Percentiles rank a stretch among this genome's conserved stretches.
Conservation (phyloP, 805 yeast species). For the Yueomyces sinensis region DNA sequence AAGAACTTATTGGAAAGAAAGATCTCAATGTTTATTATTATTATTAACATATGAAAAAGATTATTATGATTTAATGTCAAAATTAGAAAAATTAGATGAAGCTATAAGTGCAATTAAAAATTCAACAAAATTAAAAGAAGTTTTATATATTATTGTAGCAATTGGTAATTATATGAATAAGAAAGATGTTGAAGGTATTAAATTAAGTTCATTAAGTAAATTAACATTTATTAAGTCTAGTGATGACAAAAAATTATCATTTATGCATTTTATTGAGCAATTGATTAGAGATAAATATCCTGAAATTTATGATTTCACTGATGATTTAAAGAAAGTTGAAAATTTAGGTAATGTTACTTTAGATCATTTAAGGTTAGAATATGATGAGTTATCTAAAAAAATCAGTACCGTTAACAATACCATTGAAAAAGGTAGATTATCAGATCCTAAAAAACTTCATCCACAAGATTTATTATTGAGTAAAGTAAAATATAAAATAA, state of each 20-base stretch:
- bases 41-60: constrained; percentile 50
- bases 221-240: constrained; percentile 56
- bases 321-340: constrained; percentile 40
- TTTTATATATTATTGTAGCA: constrained; percentile 53
- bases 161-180: constrained; percentile 78
- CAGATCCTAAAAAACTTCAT: constrained; percentile 49
- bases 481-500: constrained; percentile 38
- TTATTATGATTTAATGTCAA: constrained; percentile 43
- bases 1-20: constrained; percentile 56
- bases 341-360: constrained; percentile 49
- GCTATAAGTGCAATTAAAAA: constrained; percentile 40
- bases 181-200: constrained; percentile 60
- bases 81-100: constrained; percentile 44
- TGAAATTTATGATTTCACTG: constrained; percentile 45
- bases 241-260: constrained; percentile 52
- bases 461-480: constrained; percentile 50
- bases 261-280: constrained; percentile 64
- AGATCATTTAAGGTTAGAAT: constrained; percentile 48
- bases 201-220: constrained; percentile 53
- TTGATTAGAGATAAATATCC: constrained; percentile 54
- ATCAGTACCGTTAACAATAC: constrained; percentile 41
- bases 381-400: constrained; percentile 37
- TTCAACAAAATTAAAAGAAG: constrained; percentile 41
- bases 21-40: constrained; percentile 50
- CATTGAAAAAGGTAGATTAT: constrained; percentile 48